phyloP scores from a whole-genome alignment of 2,329 filamentous ascomycete species.

The Trichophyton rubrum region DNA sequence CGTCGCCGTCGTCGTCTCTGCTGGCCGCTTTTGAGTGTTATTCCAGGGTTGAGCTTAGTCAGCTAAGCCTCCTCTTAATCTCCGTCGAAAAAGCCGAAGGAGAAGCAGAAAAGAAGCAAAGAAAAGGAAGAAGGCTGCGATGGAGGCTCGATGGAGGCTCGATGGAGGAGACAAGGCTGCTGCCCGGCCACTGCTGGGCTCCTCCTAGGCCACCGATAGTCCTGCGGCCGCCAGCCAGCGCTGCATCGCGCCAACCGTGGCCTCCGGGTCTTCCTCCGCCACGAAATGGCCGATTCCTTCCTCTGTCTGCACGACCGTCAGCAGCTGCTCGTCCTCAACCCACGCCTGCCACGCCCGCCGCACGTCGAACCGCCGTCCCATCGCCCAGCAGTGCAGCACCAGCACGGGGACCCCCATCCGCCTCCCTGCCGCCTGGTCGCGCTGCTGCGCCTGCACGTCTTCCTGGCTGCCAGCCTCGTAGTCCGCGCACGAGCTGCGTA shows the following conservation, averaged over 20 bases:
- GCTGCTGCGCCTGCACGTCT: slow-evolving; percentile 33
- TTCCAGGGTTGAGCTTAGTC: no score
- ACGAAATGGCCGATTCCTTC: slow-evolving; percentile 34
- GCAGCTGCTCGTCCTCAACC: slow-evolving; percentile 26
- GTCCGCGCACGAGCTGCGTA: slow-evolving; percentile 36
- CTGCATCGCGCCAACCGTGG: slow-evolving; percentile 13
- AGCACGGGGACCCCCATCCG: slow-evolving; percentile 34
- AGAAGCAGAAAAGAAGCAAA: no score
- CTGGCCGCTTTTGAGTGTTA: no score
- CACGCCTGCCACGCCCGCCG: slow-evolving; percentile 35
- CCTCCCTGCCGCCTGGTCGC: slow-evolving; percentile 34
- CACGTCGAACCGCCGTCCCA: slow-evolving; percentile 36
- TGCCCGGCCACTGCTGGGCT: not conserved
- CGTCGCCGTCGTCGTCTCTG: no score
- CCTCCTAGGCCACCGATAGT: not conserved
- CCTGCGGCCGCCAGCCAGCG: slow-evolving; percentile 4
- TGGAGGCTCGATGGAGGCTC: not conserved
- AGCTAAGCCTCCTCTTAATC: no score
- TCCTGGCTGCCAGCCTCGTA: slow-evolving; percentile 34
- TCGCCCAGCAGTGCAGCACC: slow-evolving; percentile 34
- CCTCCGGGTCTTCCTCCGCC: slow-evolving; percentile 34
- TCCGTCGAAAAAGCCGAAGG: no score
- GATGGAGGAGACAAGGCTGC: no score
- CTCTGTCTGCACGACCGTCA: slow-evolving; percentile 24
- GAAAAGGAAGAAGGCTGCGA: no score